Conservation (phyloP, 179 eudicot species). For the Sideroxylon spinosum region DNA sequence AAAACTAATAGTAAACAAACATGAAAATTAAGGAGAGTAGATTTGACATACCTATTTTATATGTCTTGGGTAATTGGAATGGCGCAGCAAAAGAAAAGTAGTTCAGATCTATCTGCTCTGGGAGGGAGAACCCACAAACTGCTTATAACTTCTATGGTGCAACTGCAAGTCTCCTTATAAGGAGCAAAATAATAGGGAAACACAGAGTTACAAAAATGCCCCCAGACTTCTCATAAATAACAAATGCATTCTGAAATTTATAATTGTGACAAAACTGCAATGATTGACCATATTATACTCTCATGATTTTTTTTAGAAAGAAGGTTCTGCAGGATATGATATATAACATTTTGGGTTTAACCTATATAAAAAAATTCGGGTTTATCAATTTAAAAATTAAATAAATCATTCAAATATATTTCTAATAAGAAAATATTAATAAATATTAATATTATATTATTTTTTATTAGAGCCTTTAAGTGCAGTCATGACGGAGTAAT, state of each 20-base stretch:
- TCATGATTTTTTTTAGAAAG: no score
- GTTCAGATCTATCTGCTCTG: conserved; percentile 4
- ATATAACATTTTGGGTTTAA: no score
- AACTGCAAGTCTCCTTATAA: conserved; percentile 29
- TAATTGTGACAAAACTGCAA: background rate
- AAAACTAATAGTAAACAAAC: no score
- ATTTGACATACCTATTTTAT: background rate
- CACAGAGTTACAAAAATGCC: conserved; percentile 25
- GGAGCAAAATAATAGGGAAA: conserved; percentile 24
- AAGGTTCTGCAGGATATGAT: no score
- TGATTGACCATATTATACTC: no score
- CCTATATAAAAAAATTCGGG: no score
- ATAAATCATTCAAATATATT: no score
- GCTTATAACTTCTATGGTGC: conserved; percentile 20
- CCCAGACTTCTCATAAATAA: conserved; percentile 7
- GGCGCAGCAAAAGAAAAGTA: background rate
- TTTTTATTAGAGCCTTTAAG: no score
- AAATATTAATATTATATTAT: no score
- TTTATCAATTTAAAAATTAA: no score
- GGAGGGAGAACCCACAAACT: background rate
- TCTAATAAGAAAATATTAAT: no score
- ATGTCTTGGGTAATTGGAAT: background rate
- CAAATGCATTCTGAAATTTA: background rate
- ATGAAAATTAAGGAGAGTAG: background rate
- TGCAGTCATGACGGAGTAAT: no score